Conservation (phyloP, 139 green algal genomes). For the Closterium sp. region DNA sequence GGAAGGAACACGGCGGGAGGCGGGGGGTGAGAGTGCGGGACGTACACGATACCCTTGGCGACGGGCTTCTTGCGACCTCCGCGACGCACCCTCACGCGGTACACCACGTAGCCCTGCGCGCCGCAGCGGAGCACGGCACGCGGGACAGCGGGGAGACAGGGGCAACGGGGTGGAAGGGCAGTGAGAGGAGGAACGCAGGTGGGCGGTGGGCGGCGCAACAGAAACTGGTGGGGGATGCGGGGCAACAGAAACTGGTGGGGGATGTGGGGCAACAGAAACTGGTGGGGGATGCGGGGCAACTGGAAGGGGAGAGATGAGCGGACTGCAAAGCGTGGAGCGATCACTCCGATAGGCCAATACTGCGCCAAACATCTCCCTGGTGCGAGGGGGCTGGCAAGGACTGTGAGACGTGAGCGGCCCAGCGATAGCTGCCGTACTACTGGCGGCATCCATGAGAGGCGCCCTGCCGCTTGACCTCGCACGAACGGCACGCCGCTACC, state of each 20-base stretch:
- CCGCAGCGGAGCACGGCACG: slow-evolving; percentile 38
- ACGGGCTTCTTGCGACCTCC: slow-evolving; percentile 95
- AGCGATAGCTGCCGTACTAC: neutral
- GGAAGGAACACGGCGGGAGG: neutral
- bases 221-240: neutral
- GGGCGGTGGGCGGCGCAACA: neutral
- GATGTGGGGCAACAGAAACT: neutral
- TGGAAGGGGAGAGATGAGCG: no score
- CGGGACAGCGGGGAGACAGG: neutral
- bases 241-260: neutral
- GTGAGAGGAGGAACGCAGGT: neutral
- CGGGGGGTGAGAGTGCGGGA: neutral
- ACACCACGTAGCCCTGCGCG: slow-evolving; percentile 84
- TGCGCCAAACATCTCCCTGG: no score
- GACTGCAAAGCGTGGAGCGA: neutral
- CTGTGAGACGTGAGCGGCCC: neutral
- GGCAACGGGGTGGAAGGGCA: neutral
- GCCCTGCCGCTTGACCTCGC: neutral
- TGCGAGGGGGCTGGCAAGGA: no score
- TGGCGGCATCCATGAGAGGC: neutral
- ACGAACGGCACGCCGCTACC: neutral
- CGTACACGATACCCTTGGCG: slow-evolving; percentile 81
- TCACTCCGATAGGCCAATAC: no score
- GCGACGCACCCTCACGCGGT: slow-evolving; percentile 92
- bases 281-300: neutral